These are phyloP conservation scores for Tuber borchii DNA, from an alignment of 495 filamentous ascomycete genomes.

Conservation along the genomic window DNA sequence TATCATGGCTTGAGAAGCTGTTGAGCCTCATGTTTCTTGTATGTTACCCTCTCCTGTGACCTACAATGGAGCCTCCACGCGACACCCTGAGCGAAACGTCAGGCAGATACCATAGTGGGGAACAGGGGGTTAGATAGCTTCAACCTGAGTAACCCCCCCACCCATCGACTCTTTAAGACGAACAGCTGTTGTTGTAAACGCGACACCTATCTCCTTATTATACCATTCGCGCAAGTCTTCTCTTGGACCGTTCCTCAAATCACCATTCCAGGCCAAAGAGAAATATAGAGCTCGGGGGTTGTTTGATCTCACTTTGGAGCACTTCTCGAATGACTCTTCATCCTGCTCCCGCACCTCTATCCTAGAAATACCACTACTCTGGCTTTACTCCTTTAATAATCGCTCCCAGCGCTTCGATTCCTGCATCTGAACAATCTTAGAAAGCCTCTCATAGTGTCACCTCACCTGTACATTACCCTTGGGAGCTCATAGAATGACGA, in stretches of 20 bases:
- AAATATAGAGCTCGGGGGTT: neutral
- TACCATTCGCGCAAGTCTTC: neutral
- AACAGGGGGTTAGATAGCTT: neutral
- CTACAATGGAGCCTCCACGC: neutral
- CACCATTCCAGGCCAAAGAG: neutral
- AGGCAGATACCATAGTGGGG: conserved; percentile 3
- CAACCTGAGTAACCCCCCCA: neutral
- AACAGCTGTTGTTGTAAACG: neutral
- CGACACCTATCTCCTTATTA: neutral
- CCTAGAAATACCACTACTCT: neutral
- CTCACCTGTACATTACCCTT: neutral
- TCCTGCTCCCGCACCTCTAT: neutral
- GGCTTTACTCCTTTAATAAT: neutral
- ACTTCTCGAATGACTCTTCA: neutral
- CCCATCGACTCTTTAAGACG: neutral
- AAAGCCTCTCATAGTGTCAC: neutral
- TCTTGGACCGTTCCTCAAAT: neutral
- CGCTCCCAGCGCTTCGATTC: neutral
- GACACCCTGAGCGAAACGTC: neutral
- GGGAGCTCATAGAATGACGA: conserved; percentile 29
- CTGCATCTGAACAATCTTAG: neutral
- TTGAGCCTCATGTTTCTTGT: neutral
- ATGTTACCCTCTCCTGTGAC: conserved; percentile 2
- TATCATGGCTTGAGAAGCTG: too few species aligned
- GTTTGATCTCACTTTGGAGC: neutral